Base-by-base conservation (phyloP, 371 early-diverging fungal genomes). In the Apophysomyces sp. region DNA sequence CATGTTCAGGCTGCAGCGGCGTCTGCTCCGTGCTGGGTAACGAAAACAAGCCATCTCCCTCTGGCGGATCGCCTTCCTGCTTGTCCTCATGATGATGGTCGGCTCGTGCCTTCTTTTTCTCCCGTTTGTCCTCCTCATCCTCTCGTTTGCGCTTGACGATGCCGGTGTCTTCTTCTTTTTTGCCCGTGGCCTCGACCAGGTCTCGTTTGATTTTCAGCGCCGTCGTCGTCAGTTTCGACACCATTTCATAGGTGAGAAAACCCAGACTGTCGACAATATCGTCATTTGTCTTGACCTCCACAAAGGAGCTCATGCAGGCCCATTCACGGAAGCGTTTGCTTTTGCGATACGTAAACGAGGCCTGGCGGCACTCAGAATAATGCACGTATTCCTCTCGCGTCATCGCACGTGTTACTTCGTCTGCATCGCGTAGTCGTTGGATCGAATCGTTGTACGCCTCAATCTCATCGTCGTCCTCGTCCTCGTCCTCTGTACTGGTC, bases 371-470 rank as follows among this genome's bases (percentile, higher is more conserved):
- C 73, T 99, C 99, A 18, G 98, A 92, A 71, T 96, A 99, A 76
- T 96, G 93, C 16, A 98, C 95, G 72, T 99, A 99, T 81, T 99
- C 98, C 32, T 98, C 98, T 63, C 95, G 87, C 28, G 96, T 94
- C 99, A 99, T 99, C 8, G 86, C 91, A 28, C 88, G 80, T 9
- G 99, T 99, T 4, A 96, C 82, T 59, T 92, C 90, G 65, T 99
- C 98, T 0, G 97, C 96, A 54, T 87, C 83, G 36, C 83, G 76
- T 30, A 92, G 65, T 26, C 92, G 81, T 65, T 90, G 89, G 53
- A 93, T 86, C 16, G 94, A 90, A 39, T 94, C 95, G 65, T 89
- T 86, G 70, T 92, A 93, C 0, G 94, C 95, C 63, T 93, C 94
- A 26, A 90, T 79, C 55, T 92, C 91, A 49, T 94, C 92, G 29